A percentile compares a stretch with the other conserved stretches of the same genome.
phyloP scores from a whole-genome alignment of 768 basidiomycete genomes.

The Calocera viscosa region DNA sequence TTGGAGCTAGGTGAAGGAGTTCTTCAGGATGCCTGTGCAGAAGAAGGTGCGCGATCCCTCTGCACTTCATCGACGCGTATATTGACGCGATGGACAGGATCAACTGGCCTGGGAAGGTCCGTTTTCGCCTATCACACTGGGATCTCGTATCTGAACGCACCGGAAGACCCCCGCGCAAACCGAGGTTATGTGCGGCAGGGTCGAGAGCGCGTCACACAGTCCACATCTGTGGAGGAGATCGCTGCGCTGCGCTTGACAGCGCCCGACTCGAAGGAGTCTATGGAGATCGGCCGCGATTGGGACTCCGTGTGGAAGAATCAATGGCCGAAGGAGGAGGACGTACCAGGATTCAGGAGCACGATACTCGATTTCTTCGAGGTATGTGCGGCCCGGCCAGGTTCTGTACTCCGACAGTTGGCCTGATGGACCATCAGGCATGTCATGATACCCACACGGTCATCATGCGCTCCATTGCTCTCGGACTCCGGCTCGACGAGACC shows the following conservation, averaged over 20 bases:
- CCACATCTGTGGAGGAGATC: constrained; percentile 44
- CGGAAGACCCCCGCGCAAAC: constrained; percentile 59
- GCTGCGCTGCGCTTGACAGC: constrained; percentile 57
- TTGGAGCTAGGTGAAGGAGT: constrained; percentile 50
- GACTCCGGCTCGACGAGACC: constrained; percentile 54
- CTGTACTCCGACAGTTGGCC: too few species aligned
- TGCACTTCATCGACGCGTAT: neutral
- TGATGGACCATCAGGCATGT: constrained; percentile 40
- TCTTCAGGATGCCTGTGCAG: constrained; percentile 54
- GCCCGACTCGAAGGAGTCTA: constrained; percentile 71
- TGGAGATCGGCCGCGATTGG: constrained; percentile 85
- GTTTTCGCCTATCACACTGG: neutral
- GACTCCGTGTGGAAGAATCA: constrained; percentile 43
- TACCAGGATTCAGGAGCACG: constrained; percentile 53
- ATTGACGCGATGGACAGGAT: constrained; percentile 28
- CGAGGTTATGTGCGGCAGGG: constrained; percentile 73
- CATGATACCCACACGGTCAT: constrained; percentile 61
- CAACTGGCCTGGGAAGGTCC: constrained; percentile 54
- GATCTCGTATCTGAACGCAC: neutral
- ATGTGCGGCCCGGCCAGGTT: neutral
- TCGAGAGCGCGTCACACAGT: constrained; percentile 44
- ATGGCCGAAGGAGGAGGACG: constrained; percentile 57
- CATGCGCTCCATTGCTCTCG: constrained; percentile 78
- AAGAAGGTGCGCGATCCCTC: constrained; percentile 37
- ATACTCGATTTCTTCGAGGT: constrained; percentile 67